Base-by-base conservation (phyloP, 2,329 filamentous ascomycete genomes). In the Aspergillus thermomutatus region DNA sequence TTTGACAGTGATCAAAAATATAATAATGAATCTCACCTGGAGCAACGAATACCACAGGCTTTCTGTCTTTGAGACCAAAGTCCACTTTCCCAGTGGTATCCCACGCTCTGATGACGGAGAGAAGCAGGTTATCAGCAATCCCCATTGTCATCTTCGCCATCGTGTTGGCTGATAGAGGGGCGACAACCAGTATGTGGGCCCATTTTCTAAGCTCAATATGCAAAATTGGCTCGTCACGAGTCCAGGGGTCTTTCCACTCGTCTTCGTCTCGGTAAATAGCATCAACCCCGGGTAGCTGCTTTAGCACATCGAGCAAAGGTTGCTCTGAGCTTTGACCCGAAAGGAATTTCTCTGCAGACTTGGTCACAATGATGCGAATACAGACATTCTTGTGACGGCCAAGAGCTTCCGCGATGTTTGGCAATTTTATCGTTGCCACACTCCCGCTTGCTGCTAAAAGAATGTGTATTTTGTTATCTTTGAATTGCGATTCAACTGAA, bases 361-460 rank as follows among this genome's bases (percentile, higher is more conserved):
- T 75, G 3, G 92, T 96, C 58, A 97, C 81, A 57, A 97, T 78
- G 53, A 97, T 77, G n/a, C 92, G 89, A 71, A 97, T 91, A 9
- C 90, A 91, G 55, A 97, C 76, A 19, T 72, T 60, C 49, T 76
- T 63, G 37, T 71, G 69, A 61, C 70, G 66, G 64, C 80, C 79
- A 19, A 82, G 66, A 0, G 75, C 64, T 45, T 70, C 58, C 57
- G 88, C 79, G 62, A 92, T 90, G 41, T 83, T 78, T 1, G 86
- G 86, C 2, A 91, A 77, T 70, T 97, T 97, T 68, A 96, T 96
- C 6, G 90, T 91, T 14, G 92, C 92, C n/a, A 96, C 91, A 0
- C 89, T 88, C 50, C 88, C 88, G 31, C 82, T 87, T 41, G 85
- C 84, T 40, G 84, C 85, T 45, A 91, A 80, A 17, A 91, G 56